Percentiles rank a stretch among this genome's conserved stretches.
Conservation (phyloP, 192 early-diverging fungal genomes). For the Dispira parvispora region DNA sequence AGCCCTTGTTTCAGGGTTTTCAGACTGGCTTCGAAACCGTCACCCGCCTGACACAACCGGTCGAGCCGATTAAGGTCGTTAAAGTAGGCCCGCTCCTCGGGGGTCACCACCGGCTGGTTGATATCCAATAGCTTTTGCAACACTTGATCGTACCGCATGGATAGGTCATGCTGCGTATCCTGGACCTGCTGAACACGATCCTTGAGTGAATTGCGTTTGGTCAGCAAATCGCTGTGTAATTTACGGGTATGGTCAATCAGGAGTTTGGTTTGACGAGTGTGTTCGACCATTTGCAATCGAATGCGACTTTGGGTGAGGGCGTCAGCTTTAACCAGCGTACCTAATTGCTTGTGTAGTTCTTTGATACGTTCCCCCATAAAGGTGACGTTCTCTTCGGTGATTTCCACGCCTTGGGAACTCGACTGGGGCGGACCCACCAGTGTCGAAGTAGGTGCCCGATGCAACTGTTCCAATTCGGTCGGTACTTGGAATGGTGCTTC, state of each 20-base stretch:
- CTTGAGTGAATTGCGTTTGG: background rate
- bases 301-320: background rate
- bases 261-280: constrained; percentile 5
- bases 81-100: background rate
- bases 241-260: background rate
- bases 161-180: background rate
- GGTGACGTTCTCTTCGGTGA: background rate
- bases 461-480: background rate
- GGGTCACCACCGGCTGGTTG: constrained; percentile 8
- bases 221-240: background rate
- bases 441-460: background rate
- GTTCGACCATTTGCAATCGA: background rate
- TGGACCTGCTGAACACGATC: background rate
- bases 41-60: background rate
- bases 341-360: constrained; percentile 1
- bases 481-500: background rate
- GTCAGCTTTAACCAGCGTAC: background rate
- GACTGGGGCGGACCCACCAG: background rate
- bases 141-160: constrained; percentile 1
- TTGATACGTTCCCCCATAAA: constrained; percentile 4
- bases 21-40: constrained; percentile 1
- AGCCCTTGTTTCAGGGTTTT: background rate
- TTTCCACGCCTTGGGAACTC: background rate
- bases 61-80: background rate
- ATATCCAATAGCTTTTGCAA: constrained; percentile 8